Percentiles rank a stretch among this genome's conserved stretches.
Conservation (phyloP, 495 filamentous ascomycete species). For the Neurospora cerealis region DNA sequence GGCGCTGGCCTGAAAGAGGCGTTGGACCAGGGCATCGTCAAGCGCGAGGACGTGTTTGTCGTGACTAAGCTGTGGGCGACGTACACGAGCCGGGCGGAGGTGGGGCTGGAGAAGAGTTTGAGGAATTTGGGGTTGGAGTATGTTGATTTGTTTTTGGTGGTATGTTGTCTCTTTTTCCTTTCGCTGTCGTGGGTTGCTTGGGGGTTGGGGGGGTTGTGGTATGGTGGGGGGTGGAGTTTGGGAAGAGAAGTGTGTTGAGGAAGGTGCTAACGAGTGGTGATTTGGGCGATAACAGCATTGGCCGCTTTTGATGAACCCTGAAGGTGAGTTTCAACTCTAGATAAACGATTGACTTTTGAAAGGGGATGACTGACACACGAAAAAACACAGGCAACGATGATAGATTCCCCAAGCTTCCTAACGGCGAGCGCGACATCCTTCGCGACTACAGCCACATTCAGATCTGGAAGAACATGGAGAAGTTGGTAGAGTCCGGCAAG, state of each 20-base stretch:
- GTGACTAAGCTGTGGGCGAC: slow-evolving; percentile 80
- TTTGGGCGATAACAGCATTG: slow-evolving; percentile 43
- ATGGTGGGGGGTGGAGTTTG: background rate
- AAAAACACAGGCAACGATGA: slow-evolving; percentile 55
- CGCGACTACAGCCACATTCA: slow-evolving; percentile 54
- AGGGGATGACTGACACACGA: background rate
- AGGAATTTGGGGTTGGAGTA: slow-evolving; percentile 65
- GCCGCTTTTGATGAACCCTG: slow-evolving; percentile 75
- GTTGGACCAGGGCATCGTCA: slow-evolving; percentile 54
- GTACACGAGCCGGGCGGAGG: slow-evolving; percentile 56
- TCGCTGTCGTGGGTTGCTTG: background rate
- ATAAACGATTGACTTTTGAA: background rate
- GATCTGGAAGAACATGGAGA: slow-evolving; percentile 77
- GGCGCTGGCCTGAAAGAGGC: slow-evolving; percentile 50
- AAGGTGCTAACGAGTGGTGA: slow-evolving; percentile 19
- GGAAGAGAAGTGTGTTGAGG: background rate
- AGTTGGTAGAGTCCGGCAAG: slow-evolving; percentile 56
- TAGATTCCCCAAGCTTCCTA: slow-evolving; percentile 60
- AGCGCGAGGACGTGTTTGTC: slow-evolving; percentile 71
- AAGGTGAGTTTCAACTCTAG: slow-evolving; percentile 31
- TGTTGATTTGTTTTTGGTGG: slow-evolving; percentile 66
- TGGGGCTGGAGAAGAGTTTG: slow-evolving; percentile 60
- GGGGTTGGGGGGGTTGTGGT: background rate
- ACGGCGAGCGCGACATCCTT: slow-evolving; percentile 61
- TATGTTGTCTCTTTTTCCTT: background rate